phyloP scores from a whole-genome alignment of 257 asterid genomes.

The Misopates orontium region DNA sequence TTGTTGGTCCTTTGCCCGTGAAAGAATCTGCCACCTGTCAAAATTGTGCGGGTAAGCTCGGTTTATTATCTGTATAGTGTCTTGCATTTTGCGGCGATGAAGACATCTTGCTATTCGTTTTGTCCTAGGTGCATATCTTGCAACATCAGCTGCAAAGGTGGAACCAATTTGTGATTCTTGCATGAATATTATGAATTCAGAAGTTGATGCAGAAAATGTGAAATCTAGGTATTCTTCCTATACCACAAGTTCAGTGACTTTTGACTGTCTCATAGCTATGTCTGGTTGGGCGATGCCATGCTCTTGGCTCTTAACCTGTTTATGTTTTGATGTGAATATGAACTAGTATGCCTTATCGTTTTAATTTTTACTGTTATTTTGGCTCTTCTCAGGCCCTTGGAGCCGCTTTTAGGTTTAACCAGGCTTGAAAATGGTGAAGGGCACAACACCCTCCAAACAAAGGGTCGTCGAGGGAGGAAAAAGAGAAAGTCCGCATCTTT shows the following conservation, averaged over 20 bases:
- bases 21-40: conserved; percentile 70
- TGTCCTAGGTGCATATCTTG: conserved; percentile 72
- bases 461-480: conserved; percentile 67
- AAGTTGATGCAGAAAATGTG: conserved; percentile 48
- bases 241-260: neutral
- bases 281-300: conserved; percentile 17
- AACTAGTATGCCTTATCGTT: neutral
- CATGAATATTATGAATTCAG: conserved; percentile 57
- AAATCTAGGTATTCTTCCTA: conserved; percentile 48
- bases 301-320: conserved; percentile 15
- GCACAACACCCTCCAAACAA: conserved; percentile 38
- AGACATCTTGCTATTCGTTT: conserved; percentile 26
- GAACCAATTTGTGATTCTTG: conserved; percentile 90
- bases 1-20: conserved; percentile 81
- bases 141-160: conserved; percentile 69
- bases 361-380: conserved; percentile 18
- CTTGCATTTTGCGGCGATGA: conserved; percentile 24
- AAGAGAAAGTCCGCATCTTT: conserved; percentile 70
- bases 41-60: conserved; percentile 73
- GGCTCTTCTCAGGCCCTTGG: conserved; percentile 50
- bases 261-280: conserved; percentile 6
- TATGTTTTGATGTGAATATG: conserved; percentile 8
- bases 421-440: conserved; percentile 44
- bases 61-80: conserved; percentile 19
- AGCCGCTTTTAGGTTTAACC: conserved; percentile 51